Evolutionary conservation across 805 yeast genomes (phyloP).

Genomic region (Helenozyma baotianmanensis): DNA sequence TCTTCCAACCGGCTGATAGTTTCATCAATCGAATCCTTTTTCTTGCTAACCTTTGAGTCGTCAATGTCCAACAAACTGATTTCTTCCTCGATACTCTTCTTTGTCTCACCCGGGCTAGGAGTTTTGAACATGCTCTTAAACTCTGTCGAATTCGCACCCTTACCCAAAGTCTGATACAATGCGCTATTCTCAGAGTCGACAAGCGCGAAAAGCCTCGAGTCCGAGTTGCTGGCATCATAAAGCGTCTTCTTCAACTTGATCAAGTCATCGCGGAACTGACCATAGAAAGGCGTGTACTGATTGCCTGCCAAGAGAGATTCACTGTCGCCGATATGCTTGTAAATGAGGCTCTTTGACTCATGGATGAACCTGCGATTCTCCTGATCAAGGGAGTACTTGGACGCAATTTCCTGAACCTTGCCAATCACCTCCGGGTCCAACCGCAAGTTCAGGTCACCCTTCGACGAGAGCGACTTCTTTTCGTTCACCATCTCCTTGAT

Average conservation of each 20-base stretch:
- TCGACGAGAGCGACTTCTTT: constrained; percentile 1
- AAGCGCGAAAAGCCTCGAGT: constrained; percentile 46
- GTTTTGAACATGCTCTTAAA: constrained; percentile 29
- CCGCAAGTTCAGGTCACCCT: background rate
- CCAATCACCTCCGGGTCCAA: constrained; percentile 6
- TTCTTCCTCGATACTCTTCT: constrained; percentile 18
- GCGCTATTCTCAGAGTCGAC: constrained; percentile 31
- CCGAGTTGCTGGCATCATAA: constrained; percentile 58
- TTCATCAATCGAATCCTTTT: constrained; percentile 21
- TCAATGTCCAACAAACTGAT: constrained; percentile 67
- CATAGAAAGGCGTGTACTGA: constrained; percentile 4
- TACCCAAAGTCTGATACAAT: constrained; percentile 25
- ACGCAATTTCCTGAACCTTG: constrained; percentile 19
- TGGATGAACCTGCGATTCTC: constrained; percentile 28
- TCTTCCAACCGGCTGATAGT: constrained; percentile 51
- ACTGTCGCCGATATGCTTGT: constrained; percentile 28
- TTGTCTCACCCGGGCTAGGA: constrained; percentile 1
- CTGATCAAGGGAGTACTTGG: constrained; percentile 28
- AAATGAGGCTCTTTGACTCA: constrained; percentile 32
- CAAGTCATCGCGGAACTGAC: constrained; percentile 46
- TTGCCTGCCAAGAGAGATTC: constrained; percentile 21
- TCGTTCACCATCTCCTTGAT: constrained; percentile 39
- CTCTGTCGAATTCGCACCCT: constrained; percentile 40
- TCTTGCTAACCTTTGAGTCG: constrained; percentile 29
- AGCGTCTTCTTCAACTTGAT: constrained; percentile 55